Conservation (phyloP, 768 basidiomycete species). For the Lanmaoa rubissima region DNA sequence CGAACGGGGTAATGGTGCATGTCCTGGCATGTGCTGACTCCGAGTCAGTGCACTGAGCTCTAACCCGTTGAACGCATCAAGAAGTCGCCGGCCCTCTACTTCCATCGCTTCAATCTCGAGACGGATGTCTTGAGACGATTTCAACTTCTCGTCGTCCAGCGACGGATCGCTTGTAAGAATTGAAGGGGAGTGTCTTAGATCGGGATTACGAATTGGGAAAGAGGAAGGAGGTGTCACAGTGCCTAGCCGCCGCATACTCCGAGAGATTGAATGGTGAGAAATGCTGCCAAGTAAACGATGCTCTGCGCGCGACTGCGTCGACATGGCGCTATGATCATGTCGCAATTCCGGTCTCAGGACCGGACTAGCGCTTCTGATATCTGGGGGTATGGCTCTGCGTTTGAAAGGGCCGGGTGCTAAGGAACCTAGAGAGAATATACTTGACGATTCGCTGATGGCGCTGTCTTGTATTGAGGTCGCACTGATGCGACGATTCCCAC, state of each 20-base stretch:
- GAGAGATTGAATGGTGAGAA: slow-evolving; percentile 43
- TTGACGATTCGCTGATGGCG: slow-evolving; percentile 44
- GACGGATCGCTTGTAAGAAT: slow-evolving; percentile 34
- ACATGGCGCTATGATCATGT: slow-evolving; percentile 39
- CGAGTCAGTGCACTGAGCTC: slow-evolving; percentile 65
- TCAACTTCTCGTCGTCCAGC: slow-evolving; percentile 55
- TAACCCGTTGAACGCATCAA: slow-evolving; percentile 79
- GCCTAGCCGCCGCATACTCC: slow-evolving; percentile 45
- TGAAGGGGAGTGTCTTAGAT: slow-evolving; percentile 37
- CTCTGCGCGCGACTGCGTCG: slow-evolving; percentile 42
- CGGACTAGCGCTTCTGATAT: slow-evolving; percentile 32
- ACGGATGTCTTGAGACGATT: slow-evolving; percentile 61
- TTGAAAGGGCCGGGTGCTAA: slow-evolving; percentile 35
- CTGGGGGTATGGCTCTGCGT: slow-evolving; percentile 44
- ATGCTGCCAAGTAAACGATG: slow-evolving; percentile 18
- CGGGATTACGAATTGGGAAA: slow-evolving; percentile 37
- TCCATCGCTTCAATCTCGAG: slow-evolving; percentile 68
- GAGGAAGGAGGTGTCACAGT: slow-evolving; percentile 55
- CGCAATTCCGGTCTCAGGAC: slow-evolving; percentile 35
- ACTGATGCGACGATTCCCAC: slow-evolving; percentile 38
- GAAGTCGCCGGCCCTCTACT: slow-evolving; percentile 63
- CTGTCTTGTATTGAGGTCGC: slow-evolving; percentile 42
- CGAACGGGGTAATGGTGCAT: slow-evolving; percentile 27
- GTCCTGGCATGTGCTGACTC: slow-evolving; percentile 24
- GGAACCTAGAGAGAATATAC: slow-evolving; percentile 35